Base-by-base conservation (phyloP, 2,329 filamentous ascomycete species). In the Aspergillus phoenicis region DNA sequence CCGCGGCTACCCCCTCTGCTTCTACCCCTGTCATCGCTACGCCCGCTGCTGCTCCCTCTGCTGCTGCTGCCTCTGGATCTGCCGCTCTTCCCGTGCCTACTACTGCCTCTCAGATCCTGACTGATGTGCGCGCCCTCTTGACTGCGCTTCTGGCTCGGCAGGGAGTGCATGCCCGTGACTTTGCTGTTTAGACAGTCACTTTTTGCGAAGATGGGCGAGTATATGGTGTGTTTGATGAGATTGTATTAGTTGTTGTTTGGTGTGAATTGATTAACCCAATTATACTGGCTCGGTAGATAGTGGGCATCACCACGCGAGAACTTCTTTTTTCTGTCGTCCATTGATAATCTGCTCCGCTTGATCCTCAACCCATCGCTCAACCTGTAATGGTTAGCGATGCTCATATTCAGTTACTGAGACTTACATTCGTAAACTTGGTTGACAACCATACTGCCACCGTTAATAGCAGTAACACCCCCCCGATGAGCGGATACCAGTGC, bases 391-490 rank as follows among this genome's bases (percentile, higher is more conserved):
- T 55, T 24, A 55, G 52, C 11, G 4, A 11, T 3, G 24, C 13
- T 2, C 11, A 11, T 5, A 4, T 10, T 7, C 26, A n/a, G 2
- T 20, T 20, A 5, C 4, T 2, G 33, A 33, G 5, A 55, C 52
- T 8, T 43, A 64, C 62, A n/a, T 59, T 62, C 20, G 55, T 61
- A 48, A 63, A 61, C 41, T 63, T 64, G n/a, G 48, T 57, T 8
- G 17, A 55, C 1, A 64, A 22, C 63, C 63, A 64, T 13, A 43
- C 49, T 2, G 33, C 33, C 6, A 64, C 51, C 3, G 61, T 59
- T 17, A 63, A 22, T 0, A 64, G 28, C 17, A 63, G 26, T 15
- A 63, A 38, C 8, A 57, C 15, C 1, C 58, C 63, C 15, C 61
- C 63, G 13, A 63, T 36, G 1, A 64, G 39, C 8, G 56, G 58